A percentile compares a stretch with the other conserved stretches of the same genome.
Conservation (phyloP, 202 grass and related monocot species). For the Schoenoplectus tabernaemontani region DNA sequence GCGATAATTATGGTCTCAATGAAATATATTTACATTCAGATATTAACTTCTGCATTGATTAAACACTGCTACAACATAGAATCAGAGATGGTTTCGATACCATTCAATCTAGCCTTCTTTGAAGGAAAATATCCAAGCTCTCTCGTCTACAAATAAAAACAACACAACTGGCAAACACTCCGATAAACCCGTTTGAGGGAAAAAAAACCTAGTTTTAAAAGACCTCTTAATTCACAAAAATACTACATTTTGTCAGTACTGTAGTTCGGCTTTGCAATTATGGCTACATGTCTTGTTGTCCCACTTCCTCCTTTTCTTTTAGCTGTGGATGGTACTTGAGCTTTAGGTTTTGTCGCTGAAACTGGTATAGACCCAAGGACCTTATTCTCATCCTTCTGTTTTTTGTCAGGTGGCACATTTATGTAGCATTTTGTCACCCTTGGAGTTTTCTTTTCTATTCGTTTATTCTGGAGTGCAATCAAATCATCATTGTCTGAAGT, state of each 20-base stretch:
- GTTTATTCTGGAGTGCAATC: conserved; percentile 10
- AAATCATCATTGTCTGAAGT: conserved; percentile 26
- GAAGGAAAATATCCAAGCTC: not conserved
- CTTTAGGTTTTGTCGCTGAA: not conserved
- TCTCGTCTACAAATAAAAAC: not conserved
- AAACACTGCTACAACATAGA: not conserved
- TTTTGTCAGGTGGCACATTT: not conserved
- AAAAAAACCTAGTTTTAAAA: not conserved
- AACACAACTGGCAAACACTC: not conserved
- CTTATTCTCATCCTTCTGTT: not conserved
- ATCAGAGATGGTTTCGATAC: not conserved
- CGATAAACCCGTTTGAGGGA: not conserved
- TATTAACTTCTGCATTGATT: not conserved
- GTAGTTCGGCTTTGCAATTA: not conserved
- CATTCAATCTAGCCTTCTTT: not conserved
- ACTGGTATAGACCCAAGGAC: not conserved
- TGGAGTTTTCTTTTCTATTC: conserved; percentile 8
- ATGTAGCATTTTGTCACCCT: not conserved
- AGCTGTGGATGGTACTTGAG: not conserved
- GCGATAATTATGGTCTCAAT: not conserved
- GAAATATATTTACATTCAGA: not conserved
- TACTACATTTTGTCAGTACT: not conserved
- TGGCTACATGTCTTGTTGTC: not conserved
- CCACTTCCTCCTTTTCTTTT: conserved; percentile 1
- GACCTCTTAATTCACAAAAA: not conserved